phyloP scores from a whole-genome alignment of 2,329 filamentous ascomycete species.

The Colletotrichum tropicale region DNA sequence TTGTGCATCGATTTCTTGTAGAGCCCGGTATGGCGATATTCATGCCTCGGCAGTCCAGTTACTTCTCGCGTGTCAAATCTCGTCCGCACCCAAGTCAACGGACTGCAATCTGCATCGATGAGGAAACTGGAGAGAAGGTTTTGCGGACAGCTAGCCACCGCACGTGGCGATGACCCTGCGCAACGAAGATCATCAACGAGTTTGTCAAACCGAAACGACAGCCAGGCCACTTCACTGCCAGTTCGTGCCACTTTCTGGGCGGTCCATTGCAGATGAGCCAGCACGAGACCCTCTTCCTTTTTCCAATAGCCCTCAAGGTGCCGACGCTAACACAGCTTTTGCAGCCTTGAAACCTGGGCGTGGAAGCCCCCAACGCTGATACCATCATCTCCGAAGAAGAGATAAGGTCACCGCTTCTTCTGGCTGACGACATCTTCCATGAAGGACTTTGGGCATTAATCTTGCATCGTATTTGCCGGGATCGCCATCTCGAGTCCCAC shows the following conservation, averaged over 20 bases:
- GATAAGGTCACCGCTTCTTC: slow-evolving; percentile 10
- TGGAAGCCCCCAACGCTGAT: background rate
- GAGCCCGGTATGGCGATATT: background rate
- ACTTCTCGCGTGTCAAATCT: background rate
- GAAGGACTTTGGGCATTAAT: background rate
- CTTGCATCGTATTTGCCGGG: background rate
- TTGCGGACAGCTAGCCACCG: background rate
- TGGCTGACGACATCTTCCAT: slow-evolving; percentile 5
- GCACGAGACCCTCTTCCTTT: background rate
- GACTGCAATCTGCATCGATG: background rate
- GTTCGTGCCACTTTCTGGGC: background rate
- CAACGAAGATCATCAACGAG: background rate
- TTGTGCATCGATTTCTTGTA: background rate
- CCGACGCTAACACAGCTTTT: background rate
- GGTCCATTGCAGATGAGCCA: background rate
- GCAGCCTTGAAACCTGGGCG: background rate
- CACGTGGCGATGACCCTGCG: slow-evolving; percentile 2
- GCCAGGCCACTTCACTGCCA: background rate
- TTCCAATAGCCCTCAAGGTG: slow-evolving; percentile 5
- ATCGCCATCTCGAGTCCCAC: background rate
- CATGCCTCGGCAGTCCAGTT: background rate
- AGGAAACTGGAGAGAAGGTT: background rate
- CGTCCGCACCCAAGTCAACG: background rate
- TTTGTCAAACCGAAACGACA: slow-evolving; percentile 9
- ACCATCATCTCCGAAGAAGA: slow-evolving; percentile 2